Base-by-base conservation (phyloP, 768 basidiomycete species). In the Trametes punicea region DNA sequence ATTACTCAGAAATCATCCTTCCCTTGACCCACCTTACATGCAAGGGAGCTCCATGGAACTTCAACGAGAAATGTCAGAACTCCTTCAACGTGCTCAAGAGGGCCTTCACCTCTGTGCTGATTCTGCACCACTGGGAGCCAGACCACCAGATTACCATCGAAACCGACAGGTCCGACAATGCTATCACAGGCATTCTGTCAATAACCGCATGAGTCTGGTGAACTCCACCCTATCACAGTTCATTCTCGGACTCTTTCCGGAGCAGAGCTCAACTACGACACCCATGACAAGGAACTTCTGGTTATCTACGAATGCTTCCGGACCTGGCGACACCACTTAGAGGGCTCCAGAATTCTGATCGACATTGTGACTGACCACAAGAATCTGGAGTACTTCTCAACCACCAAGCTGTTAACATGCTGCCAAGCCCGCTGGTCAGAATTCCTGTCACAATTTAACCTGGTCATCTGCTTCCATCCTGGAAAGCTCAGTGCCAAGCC, bases 271-370 rank as follows among this genome's bases (percentile, higher is more conserved):
- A 82, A 81, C 62, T 82, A 83, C 57, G 67, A 77, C n/a, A 73
- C 78, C n/a, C 71, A 80, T 55, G 74, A 84, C 57, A 76, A 77
- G 59, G 81, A 83, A 67, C 64, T 82, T 11, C 68, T 81, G 0
- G 77, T 75, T 1, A 72, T 82, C 39, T 64, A 81, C 7, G 62
- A 69, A 2, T 60, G 67, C 0, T 70, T 75, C 47, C 31, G 46
- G 9, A 30, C 62, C 6, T 70, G 64, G 61, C 54, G 64, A 0
- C 54, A 61, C 29, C 71, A 59, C 29, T 61, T 73, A 23, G 49
- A 62, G 11, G 63, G 65, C 6, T 41, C 62, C 4, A 13, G 9
- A 11, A n/a, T 21, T 9, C 57, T 56, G 7, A 46, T 71, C 34
- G 38, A 48, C 8, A 62, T 71, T 29, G 51, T 71, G 5, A 67